Conservation (phyloP, 345 rosid genomes). For the Ceriops decandra region DNA sequence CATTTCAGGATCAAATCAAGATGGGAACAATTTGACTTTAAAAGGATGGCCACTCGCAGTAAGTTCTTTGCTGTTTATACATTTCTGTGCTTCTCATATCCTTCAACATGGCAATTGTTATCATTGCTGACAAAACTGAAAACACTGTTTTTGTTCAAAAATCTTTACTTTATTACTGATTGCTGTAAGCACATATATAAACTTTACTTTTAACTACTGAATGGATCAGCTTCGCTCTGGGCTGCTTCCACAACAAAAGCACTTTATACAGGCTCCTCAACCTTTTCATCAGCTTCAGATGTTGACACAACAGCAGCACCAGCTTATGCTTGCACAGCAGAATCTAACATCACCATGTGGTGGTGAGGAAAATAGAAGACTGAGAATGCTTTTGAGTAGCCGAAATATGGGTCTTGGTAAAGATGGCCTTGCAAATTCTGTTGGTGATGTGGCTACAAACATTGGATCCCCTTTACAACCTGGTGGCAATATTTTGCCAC, state of each 20-base stretch:
- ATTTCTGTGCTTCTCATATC: not conserved
- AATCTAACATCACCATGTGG: constrained; percentile 72
- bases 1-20: constrained; percentile 80
- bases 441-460: constrained; percentile 64
- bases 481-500: constrained; percentile 49
- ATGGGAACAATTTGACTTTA: constrained; percentile 76
- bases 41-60: constrained; percentile 97
- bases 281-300: constrained; percentile 87
- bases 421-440: constrained; percentile 68
- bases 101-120: not conserved
- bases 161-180: not conserved
- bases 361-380: constrained; percentile 72
- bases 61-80: constrained; percentile 29
- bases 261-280: constrained; percentile 85
- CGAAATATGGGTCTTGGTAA: constrained; percentile 60
- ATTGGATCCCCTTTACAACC: constrained; percentile 68
- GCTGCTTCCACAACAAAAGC: constrained; percentile 75
- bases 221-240: constrained; percentile 71
- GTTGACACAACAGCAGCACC: constrained; percentile 91
- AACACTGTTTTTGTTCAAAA: not conserved
- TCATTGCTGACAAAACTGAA: not conserved
- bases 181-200: not conserved
- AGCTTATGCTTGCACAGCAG: constrained; percentile 88
- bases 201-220: constrained; percentile 9
- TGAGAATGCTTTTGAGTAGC: constrained; percentile 66